Evolutionary conservation across 2,329 filamentous ascomycete genomes (phyloP).

Genomic region (Pestalotiopsis fici): DNA sequence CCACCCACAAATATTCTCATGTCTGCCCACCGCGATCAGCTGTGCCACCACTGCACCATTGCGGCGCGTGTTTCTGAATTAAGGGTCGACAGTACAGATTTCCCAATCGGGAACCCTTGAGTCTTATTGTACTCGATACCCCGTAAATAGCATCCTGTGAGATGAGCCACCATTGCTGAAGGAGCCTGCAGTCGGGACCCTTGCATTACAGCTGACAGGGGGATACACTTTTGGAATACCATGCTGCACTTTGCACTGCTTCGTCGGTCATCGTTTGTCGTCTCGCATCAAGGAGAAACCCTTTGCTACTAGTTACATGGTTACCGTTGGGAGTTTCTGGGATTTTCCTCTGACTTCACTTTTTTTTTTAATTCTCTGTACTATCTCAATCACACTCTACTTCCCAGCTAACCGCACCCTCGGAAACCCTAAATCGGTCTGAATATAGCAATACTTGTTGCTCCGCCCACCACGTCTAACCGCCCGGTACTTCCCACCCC

Average conservation of each 20-base stretch:
- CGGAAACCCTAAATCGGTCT: slow-evolving; percentile 29
- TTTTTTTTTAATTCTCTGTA: slow-evolving; percentile 16
- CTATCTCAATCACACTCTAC: slow-evolving; percentile 6
- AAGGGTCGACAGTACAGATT: slow-evolving; percentile 9
- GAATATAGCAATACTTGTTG: slow-evolving; percentile 40
- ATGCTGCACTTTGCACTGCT: neutral
- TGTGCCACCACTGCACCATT: neutral
- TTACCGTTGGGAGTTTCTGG: slow-evolving; percentile 5
- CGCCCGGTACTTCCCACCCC: slow-evolving; percentile 32
- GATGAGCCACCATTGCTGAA: slow-evolving; percentile 7
- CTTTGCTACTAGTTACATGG: slow-evolving; percentile 15
- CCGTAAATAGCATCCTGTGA: slow-evolving; percentile 12
- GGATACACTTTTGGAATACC: neutral
- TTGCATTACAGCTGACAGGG: slow-evolving; percentile 23
- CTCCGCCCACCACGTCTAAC: slow-evolving; percentile 29
- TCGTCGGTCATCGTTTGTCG: neutral
- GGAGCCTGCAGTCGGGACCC: slow-evolving; percentile 8
- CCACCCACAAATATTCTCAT: neutral
- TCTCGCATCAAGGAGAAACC: slow-evolving; percentile 16
- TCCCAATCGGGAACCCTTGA: slow-evolving; percentile 3
- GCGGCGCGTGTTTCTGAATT: neutral
- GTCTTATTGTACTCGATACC: slow-evolving; percentile 11
- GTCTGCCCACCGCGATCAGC: neutral
- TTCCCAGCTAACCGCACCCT: slow-evolving; percentile 24
- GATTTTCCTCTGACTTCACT: slow-evolving; percentile 18